Evolutionary conservation across 352 stramenopile genomes (phyloP).

Genomic region (Pythium scleroteichum): DNA sequence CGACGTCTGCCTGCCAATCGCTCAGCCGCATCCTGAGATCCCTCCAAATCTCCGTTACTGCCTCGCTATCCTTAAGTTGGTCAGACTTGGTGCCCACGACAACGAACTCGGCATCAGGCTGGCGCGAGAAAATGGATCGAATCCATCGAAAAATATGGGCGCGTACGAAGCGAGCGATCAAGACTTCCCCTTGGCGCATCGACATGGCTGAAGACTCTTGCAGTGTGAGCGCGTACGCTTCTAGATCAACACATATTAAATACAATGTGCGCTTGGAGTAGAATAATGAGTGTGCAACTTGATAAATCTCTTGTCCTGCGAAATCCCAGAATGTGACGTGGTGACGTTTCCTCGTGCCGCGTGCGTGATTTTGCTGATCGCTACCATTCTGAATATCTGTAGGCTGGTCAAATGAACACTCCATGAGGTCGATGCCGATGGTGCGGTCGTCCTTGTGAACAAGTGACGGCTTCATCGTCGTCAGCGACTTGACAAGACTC

Average conservation of each 20-base stretch:
- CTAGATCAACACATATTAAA: conserved; percentile 17
- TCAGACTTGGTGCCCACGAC: conserved; percentile 28
- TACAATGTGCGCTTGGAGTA: conserved; percentile 26
- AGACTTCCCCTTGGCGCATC: conserved; percentile 1
- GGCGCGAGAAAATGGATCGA: conserved; percentile 16
- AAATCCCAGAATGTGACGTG: conserved; percentile 28
- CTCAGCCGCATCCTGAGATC: conserved; percentile 21
- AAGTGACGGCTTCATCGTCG: conserved; percentile 15
- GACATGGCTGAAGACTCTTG: background rate
- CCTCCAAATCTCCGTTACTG: conserved; percentile 2
- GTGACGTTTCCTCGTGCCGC: background rate
- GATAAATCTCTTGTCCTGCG: conserved; percentile 20
- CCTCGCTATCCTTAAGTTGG: conserved; percentile 2
- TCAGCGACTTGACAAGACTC: conserved; percentile 39
- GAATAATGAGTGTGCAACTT: conserved; percentile 21
- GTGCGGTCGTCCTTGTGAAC: conserved; percentile 30
- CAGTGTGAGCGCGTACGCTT: conserved; percentile 8
- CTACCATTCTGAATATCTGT: background rate
- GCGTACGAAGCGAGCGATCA: conserved; percentile 13
- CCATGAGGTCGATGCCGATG: conserved; percentile 38
- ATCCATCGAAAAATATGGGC: conserved; percentile 28
- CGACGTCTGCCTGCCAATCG: conserved; percentile 6
- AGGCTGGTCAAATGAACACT: conserved; percentile 23
- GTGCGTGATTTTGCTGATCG: background rate
- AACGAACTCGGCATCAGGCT: conserved; percentile 26